Evolutionary conservation across 306 rosid species (phyloP), one percentile per base, ranked within the genome.

Genomic region (Gynostemma pentaphyllum): DNA sequence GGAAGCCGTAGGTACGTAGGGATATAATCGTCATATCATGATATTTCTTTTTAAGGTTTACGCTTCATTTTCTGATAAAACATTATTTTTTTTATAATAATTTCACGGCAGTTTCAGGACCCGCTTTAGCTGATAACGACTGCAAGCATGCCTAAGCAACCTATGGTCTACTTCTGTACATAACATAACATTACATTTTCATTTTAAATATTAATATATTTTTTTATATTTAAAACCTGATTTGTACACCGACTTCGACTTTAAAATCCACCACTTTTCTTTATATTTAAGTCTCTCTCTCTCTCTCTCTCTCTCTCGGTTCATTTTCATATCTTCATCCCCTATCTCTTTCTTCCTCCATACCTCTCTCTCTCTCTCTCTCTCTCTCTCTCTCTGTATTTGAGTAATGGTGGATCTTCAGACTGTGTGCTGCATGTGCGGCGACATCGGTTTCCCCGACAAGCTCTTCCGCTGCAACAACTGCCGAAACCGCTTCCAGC

Each of bases 401-500:
- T 32, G 32, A 69, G 55, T 34, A 70, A 88, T 90, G 97, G 95
- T 81, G 78, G 97, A 90, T 84, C 78, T 39, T 49, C 79, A 79
- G 70, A 83, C 82, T 1, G 95, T 91, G 8, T 91, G 97, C 72
- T 87, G 95, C 96, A 80, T 91, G 95, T 91, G 97, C 30, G 97
- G 97, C 28, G 97, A 91, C 55, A 79, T 91, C 70, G 97, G 97
- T 59, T 91, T 91, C 75, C 76, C 85, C 1, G 91, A 91, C 78
- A 91, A 91, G 71, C 89, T 91, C 55, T 91, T 91, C 79, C 97
- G 95, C 76, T 91, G 97, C 82, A 79, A 76, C 87, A 80, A 80
- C 62, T 91, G 97, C 78, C 81, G 53, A 62, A 72, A 82, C 73
- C 97, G 97, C 11, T 91, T 74, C 79, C 97, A 91, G 63, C 97